These are phyloP conservation scores for Populus ilicifolia DNA, from an alignment of 345 rosid species.

Conservation along the genomic window DNA sequence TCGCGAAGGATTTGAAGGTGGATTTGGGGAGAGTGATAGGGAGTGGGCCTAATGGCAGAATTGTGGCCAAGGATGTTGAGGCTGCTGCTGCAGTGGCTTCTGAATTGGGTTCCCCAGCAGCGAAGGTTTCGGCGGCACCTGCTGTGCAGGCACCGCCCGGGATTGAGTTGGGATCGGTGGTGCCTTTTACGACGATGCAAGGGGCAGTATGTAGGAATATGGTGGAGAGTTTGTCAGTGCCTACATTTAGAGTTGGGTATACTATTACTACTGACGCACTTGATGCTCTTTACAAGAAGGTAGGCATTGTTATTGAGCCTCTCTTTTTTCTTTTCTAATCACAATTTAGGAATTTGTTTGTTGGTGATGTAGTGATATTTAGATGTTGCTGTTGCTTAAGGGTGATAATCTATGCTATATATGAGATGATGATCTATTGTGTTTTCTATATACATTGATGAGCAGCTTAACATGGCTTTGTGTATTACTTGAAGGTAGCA, in stretches of 20 bases:
- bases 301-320: conserved; percentile 8
- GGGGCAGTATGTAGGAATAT: conserved; percentile 78
- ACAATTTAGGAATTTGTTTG: neutral
- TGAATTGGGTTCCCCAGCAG: conserved; percentile 5
- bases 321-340: neutral
- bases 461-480: neutral
- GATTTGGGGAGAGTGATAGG: conserved; percentile 60
- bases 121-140: conserved; percentile 5
- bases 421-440: neutral
- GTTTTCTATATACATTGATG: conserved; percentile 1
- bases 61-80: conserved; percentile 94
- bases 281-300: conserved; percentile 91
- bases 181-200: conserved; percentile 91
- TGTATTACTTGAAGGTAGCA: neutral
- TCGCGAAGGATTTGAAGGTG: conserved; percentile 80
- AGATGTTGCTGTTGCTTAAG: neutral
- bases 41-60: conserved; percentile 89
- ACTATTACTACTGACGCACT: conserved; percentile 74
- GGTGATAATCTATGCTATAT: neutral
- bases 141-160: conserved; percentile 15
- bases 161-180: conserved; percentile 33
- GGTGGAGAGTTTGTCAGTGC: conserved; percentile 81
- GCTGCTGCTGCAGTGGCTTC: conserved; percentile 43
- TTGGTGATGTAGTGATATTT: neutral
- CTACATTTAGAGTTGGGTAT: conserved; percentile 88